phyloP scores from a whole-genome alignment of 768 basidiomycete species.

The Suillus alpinus region DNA sequence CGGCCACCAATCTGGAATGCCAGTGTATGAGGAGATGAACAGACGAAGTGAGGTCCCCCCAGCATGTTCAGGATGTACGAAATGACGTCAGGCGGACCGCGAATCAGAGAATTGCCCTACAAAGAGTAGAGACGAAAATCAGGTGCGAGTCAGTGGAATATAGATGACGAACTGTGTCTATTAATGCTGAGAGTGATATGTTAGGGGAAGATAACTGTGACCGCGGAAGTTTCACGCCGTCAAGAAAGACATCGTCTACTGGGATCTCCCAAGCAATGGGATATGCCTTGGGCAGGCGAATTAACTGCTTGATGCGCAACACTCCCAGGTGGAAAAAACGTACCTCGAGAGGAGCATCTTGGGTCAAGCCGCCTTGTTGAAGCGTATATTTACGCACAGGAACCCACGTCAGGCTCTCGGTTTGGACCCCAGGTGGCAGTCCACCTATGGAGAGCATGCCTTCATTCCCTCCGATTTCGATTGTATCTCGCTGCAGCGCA shows the following conservation, averaged over 20 bases:
- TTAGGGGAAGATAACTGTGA: conserved; percentile 47
- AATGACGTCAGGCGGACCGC: conserved; percentile 69
- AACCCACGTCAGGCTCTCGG: conserved; percentile 61
- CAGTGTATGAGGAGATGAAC: conserved; percentile 59
- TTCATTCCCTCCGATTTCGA: conserved; percentile 66
- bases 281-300: conserved; percentile 39
- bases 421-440: conserved; percentile 49
- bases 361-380: conserved; percentile 50
- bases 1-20: conserved; percentile 67
- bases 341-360: conserved; percentile 62
- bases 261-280: conserved; percentile 72
- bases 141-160: not conserved
- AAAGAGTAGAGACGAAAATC: not conserved
- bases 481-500: conserved; percentile 64
- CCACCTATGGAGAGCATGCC: conserved; percentile 67
- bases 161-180: conserved; percentile 58
- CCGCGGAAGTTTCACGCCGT: conserved; percentile 56
- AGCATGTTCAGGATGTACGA: conserved; percentile 41
- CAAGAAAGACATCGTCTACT: conserved; percentile 69
- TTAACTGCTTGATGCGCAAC: not conserved
- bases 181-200: conserved; percentile 58
- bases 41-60: conserved; percentile 50
- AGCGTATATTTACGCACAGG: conserved; percentile 54
- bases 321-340: conserved; percentile 12
- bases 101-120: conserved; percentile 75